A percentile compares a stretch with the other conserved stretches of the same genome.
These are phyloP conservation scores for Oenanthe sinensis DNA, from an alignment of 129 eudicot species.

Conservation along the genomic window DNA sequence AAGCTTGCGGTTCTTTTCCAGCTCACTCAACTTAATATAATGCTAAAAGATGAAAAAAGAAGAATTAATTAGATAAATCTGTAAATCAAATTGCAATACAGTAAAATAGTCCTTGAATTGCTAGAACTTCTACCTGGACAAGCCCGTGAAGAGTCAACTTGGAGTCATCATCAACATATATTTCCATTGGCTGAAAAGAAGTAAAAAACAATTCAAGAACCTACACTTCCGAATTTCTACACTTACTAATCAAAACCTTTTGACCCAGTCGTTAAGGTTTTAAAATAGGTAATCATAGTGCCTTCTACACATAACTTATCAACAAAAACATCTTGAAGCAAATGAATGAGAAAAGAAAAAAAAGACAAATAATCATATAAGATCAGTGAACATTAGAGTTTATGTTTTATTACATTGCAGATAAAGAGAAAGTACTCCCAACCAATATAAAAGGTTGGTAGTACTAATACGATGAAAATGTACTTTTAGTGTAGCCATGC, in stretches of 20 bases:
- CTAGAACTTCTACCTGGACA: constrained; percentile 54
- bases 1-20: constrained; percentile 87
- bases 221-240: neutral
- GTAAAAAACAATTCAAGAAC: constrained; percentile 14
- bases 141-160: constrained; percentile 93
- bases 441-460: neutral
- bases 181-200: constrained; percentile 91
- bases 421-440: neutral
- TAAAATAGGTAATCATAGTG: neutral
- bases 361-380: neutral
- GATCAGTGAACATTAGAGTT: neutral
- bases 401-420: neutral
- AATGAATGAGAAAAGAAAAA: neutral
- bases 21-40: constrained; percentile 77
- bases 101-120: neutral
- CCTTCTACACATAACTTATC: neutral
- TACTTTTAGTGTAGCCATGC: too few species aligned
- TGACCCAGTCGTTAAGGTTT: neutral
- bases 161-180: constrained; percentile 92
- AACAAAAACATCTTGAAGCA: neutral
- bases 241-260: neutral
- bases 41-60: constrained; percentile 36
- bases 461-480: neutral
- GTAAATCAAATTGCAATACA: neutral
- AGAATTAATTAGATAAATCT: neutral